Conservation (phyloP, 1,139 yeast genomes). For the Wickerhamiella pararugosa region DNA sequence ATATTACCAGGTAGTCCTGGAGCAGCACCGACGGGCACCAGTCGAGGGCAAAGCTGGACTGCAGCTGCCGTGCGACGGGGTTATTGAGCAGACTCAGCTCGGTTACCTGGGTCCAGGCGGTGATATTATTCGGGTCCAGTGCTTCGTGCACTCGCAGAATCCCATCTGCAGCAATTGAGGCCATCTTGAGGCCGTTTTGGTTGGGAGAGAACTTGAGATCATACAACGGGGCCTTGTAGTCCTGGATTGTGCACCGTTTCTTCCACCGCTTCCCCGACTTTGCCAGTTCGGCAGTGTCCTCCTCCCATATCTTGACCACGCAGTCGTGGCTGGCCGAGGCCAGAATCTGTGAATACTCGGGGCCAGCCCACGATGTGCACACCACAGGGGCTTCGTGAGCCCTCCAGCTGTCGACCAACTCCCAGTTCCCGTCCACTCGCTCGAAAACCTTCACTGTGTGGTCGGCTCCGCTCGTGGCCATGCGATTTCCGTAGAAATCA, state of each 20-base stretch:
- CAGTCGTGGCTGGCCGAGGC: slow-evolving; percentile 87
- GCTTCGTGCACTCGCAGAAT: slow-evolving; percentile 76
- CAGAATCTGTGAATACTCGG: slow-evolving; percentile 74
- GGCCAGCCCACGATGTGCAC: slow-evolving; percentile 82
- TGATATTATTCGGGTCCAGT: slow-evolving; percentile 69
- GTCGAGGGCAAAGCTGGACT: slow-evolving; percentile 70
- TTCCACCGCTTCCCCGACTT: slow-evolving; percentile 76
- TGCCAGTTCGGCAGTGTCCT: slow-evolving; percentile 60
- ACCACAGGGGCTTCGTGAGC: slow-evolving; percentile 88
- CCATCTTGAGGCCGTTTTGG: slow-evolving; percentile 68
- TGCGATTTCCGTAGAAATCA: slow-evolving; percentile 66
- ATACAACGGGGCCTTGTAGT: slow-evolving; percentile 77
- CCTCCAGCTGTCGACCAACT: slow-evolving; percentile 73
- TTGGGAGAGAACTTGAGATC: slow-evolving; percentile 83
- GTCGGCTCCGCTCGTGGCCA: slow-evolving; percentile 88
- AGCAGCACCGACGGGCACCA: slow-evolving; percentile 91
- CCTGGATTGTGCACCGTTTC: slow-evolving; percentile 58
- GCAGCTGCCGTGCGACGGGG: slow-evolving; percentile 71
- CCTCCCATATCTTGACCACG: slow-evolving; percentile 83
- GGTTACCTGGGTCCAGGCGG: slow-evolving; percentile 64
- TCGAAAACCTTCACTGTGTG: slow-evolving; percentile 83
- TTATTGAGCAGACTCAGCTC: slow-evolving; percentile 44
- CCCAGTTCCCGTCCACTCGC: slow-evolving; percentile 45
- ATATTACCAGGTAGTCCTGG: slow-evolving; percentile 66
- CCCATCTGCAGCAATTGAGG: slow-evolving; percentile 86